These are phyloP conservation scores for Triangularia verruculosa DNA, from an alignment of 2,329 filamentous ascomycete species.

Conservation along the genomic window DNA sequence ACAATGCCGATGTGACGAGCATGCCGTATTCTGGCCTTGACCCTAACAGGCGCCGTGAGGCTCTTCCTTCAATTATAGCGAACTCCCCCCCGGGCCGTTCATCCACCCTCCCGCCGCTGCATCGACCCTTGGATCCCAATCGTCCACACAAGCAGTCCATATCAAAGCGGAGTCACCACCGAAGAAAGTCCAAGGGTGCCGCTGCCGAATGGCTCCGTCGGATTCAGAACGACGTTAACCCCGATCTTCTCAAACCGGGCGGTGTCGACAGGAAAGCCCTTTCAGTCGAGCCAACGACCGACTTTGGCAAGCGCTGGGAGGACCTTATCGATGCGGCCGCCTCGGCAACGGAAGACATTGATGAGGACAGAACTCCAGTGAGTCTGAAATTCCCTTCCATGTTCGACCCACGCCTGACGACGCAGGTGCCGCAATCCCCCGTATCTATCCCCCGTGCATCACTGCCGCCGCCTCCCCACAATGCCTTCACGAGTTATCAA, in stretches of 20 bases:
- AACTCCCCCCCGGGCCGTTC: slow-evolving; percentile 83
- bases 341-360: slow-evolving; percentile 85
- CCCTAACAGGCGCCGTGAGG: slow-evolving; percentile 62
- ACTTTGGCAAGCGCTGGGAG: slow-evolving; percentile 90
- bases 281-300: slow-evolving; percentile 78
- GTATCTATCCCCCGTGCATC: slow-evolving; percentile 62
- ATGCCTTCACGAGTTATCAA: slow-evolving; percentile 64
- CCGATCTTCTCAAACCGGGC: slow-evolving; percentile 61
- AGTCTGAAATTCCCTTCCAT: slow-evolving; percentile 42
- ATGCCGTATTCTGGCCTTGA: slow-evolving; percentile 67
- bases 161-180: slow-evolving; percentile 78
- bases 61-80: slow-evolving; percentile 77
- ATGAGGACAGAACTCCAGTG: slow-evolving; percentile 88
- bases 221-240: slow-evolving; percentile 49
- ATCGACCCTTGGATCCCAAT: slow-evolving; percentile 66
- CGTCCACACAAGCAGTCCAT: slow-evolving; percentile 84
- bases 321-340: slow-evolving; percentile 92
- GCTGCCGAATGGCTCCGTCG: slow-evolving; percentile 64
- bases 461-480: slow-evolving; percentile 59
- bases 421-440: slow-evolving; percentile 62
- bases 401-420: slow-evolving; percentile 44
- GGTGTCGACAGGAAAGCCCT: slow-evolving; percentile 77
- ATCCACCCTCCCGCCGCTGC: slow-evolving; percentile 80
- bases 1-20: slow-evolving; percentile 63
- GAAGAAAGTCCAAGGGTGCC: slow-evolving; percentile 64